phyloP scores from a whole-genome alignment of 305 asterid species.

The Solanum hybrid region DNA sequence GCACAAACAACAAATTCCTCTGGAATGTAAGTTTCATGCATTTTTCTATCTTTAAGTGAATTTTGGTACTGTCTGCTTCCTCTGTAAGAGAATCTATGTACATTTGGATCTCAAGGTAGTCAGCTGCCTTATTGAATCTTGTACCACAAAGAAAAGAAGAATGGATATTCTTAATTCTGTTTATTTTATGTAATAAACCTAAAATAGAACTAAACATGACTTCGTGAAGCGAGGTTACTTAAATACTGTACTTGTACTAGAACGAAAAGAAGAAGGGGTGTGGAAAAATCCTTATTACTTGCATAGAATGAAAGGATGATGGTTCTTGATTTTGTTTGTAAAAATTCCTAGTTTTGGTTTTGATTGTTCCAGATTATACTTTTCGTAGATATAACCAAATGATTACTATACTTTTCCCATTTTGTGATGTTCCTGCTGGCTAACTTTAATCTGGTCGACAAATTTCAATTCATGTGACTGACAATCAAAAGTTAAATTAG shows the following conservation, averaged over 20 bases:
- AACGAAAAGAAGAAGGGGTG: neutral
- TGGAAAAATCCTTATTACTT: neutral
- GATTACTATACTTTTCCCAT: neutral
- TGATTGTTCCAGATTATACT: neutral
- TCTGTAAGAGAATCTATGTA: neutral
- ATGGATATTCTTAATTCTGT: neutral
- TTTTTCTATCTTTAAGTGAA: neutral
- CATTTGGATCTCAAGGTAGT: neutral
- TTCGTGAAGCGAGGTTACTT: neutral
- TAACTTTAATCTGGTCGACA: neutral
- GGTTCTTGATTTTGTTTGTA: neutral
- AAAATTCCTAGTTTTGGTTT: neutral
- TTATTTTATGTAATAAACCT: neutral
- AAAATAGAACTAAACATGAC: neutral
- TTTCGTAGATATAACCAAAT: neutral
- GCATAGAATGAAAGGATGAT: neutral
- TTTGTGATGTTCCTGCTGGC: neutral
- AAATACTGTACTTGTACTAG: neutral
- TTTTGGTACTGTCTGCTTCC: neutral
- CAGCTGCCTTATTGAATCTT: neutral
- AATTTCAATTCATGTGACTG: neutral
- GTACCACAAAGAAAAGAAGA: neutral
- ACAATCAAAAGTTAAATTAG: neutral
- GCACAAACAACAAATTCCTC: constrained; percentile 1
- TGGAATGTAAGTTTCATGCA: neutral